Evolutionary conservation across 768 basidiomycete genomes (phyloP).

Genomic region (Mycena sanguinolenta): DNA sequence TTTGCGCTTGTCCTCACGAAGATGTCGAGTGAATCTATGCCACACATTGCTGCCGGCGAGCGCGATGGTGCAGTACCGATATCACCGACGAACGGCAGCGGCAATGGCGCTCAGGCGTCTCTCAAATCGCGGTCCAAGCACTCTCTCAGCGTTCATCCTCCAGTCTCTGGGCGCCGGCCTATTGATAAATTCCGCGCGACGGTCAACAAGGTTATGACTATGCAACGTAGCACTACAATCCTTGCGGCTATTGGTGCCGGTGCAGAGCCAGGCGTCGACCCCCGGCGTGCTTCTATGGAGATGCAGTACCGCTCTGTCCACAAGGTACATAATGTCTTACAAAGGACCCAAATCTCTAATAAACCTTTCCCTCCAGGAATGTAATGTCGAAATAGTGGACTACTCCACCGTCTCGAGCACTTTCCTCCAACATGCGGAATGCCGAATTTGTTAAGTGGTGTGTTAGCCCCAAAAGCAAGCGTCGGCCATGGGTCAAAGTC

Average conservation of each 20-base stretch:
- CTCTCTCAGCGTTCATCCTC: slow-evolving; percentile 25
- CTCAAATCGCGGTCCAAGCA: slow-evolving; percentile 32
- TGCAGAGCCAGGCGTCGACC: slow-evolving; percentile 76
- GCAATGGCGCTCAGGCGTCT: slow-evolving; percentile 10
- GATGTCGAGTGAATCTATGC: slow-evolving; percentile 23
- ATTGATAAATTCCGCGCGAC: slow-evolving; percentile 54
- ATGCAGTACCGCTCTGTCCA: slow-evolving; percentile 65
- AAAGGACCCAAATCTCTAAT: too few species aligned
- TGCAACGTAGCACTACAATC: slow-evolving; percentile 54
- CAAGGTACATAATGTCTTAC: neutral
- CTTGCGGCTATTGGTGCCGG: slow-evolving; percentile 54
- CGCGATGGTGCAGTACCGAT: slow-evolving; percentile 17
- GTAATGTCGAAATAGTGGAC: slow-evolving; percentile 71
- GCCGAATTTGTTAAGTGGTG: slow-evolving; percentile 62
- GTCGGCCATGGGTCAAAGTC: slow-evolving; percentile 59
- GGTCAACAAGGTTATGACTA: slow-evolving; percentile 59
- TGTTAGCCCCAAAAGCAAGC: slow-evolving; percentile 45
- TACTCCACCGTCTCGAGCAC: slow-evolving; percentile 63
- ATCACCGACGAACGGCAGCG: slow-evolving; percentile 29
- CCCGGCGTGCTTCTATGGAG: slow-evolving; percentile 61
- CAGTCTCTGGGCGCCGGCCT: slow-evolving; percentile 37
- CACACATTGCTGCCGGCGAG: neutral
- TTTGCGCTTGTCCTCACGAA: neutral
- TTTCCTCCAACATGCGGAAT: slow-evolving; percentile 63
- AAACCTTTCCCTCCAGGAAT: slow-evolving; percentile 52